Evolutionary conservation across 192 early-diverging fungal genomes (phyloP).

Genomic region (Backusella macrospora): DNA sequence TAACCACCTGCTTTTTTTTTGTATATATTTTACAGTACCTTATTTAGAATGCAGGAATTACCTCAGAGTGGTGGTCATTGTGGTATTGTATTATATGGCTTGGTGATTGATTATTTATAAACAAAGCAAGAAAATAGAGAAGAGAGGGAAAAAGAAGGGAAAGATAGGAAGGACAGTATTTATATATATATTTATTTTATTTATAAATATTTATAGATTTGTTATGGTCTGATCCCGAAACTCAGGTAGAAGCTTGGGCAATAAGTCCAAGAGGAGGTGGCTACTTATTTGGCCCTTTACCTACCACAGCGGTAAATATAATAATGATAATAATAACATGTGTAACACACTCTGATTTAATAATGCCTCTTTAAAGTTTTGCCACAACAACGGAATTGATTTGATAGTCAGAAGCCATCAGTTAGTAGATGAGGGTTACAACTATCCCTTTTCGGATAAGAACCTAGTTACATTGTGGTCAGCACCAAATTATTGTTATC

Average conservation of each 20-base stretch:
- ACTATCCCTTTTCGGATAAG: conserved; percentile 58
- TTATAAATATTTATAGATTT: conserved; percentile 27
- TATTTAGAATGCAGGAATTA: conserved; percentile 88
- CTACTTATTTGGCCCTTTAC: conserved; percentile 38
- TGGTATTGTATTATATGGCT: conserved; percentile 30
- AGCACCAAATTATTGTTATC: conserved; percentile 83
- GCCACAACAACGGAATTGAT: conserved; percentile 41
- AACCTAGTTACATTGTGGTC: conserved; percentile 84
- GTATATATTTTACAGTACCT: conserved; percentile 55
- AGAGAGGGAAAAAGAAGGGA: neutral
- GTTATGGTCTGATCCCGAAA: conserved; percentile 44
- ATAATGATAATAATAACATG: neutral
- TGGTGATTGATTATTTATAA: no score
- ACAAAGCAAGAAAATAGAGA: neutral
- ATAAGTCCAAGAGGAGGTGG: conserved; percentile 44
- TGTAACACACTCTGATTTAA: neutral
- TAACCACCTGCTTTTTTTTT: neutral
- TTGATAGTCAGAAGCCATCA: conserved; percentile 44
- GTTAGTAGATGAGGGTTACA: conserved; percentile 42
- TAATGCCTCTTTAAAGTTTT: conserved; percentile 30
- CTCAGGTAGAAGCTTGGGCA: conserved; percentile 43
- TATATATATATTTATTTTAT: neutral
- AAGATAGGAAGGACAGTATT: neutral
- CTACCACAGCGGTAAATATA: conserved; percentile 38
- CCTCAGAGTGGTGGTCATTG: conserved; percentile 90